phyloP scores from a whole-genome alignment of 352 stramenopile genomes.

The Globisporangium nodosum region DNA sequence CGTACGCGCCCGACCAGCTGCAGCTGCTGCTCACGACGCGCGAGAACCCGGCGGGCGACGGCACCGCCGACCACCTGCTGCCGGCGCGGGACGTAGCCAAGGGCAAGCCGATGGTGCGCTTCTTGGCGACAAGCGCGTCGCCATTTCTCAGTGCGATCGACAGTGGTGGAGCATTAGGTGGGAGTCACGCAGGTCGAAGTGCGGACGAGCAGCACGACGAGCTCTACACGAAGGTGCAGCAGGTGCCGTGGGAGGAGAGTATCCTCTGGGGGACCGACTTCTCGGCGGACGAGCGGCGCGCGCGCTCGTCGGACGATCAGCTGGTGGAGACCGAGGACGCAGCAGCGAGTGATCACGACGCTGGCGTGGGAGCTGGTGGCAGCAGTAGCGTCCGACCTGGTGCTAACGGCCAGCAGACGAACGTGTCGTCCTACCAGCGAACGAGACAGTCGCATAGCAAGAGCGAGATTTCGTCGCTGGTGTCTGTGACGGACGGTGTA shows the following conservation, averaged over 20 bases:
- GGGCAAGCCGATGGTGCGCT: conserved; percentile 74
- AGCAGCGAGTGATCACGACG: background rate
- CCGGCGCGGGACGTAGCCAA: conserved; percentile 31
- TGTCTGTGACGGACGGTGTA: background rate
- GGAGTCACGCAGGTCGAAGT: conserved; percentile 2
- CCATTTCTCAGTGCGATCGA: conserved; percentile 45
- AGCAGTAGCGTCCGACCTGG: background rate
- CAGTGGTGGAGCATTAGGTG: background rate
- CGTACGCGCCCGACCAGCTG: conserved; percentile 57
- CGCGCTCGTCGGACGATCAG: conserved; percentile 7
- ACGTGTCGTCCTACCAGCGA: background rate
- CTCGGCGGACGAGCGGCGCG: conserved; percentile 18
- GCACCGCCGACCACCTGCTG: conserved; percentile 31
- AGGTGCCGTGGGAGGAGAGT: conserved; percentile 75
- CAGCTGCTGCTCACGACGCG: conserved; percentile 55
- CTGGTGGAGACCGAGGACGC: conserved; percentile 9
- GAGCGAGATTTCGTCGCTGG: background rate
- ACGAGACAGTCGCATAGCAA: background rate
- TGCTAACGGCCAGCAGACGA: background rate
- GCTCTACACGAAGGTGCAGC: conserved; percentile 77
- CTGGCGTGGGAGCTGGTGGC: background rate
- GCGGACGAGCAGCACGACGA: conserved; percentile 30
- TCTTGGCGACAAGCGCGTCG: conserved; percentile 43
- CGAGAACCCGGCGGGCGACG: conserved; percentile 32
- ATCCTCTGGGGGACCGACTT: conserved; percentile 79